phyloP scores from a whole-genome alignment of 2,329 filamentous ascomycete genomes.

The Pseudogymnoascus sp. region DNA sequence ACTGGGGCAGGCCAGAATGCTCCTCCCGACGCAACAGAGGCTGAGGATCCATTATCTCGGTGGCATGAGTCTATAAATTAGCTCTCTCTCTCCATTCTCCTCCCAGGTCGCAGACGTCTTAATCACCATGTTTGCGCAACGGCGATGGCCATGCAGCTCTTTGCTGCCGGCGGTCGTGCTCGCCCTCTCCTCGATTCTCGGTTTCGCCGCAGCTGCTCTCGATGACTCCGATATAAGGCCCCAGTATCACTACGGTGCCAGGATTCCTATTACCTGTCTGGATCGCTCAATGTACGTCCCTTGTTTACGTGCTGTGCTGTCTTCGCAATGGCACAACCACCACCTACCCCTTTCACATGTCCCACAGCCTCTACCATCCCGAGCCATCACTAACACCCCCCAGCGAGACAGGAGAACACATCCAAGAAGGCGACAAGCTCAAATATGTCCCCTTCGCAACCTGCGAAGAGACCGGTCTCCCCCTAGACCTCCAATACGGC shows the following conservation, averaged over 20 bases:
- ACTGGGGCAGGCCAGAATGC: background rate
- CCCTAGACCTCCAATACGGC: slow-evolving; percentile 83
- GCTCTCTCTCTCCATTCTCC: background rate
- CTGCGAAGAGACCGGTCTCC: slow-evolving; percentile 79
- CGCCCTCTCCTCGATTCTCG: background rate
- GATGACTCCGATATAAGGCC: slow-evolving; percentile 28
- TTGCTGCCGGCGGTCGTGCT: slow-evolving; percentile 11
- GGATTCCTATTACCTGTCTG: slow-evolving; percentile 65
- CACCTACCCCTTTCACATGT: background rate
- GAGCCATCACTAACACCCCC: background rate
- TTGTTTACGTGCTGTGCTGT: background rate
- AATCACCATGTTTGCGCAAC: background rate
- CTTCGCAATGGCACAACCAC: background rate
- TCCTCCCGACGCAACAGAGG: background rate
- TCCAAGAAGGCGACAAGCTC: slow-evolving; percentile 75
- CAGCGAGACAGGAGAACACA: slow-evolving; percentile 84
- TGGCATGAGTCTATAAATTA: background rate
- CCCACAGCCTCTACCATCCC: background rate
- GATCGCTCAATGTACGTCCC: slow-evolving; percentile 62
- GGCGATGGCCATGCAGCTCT: background rate
- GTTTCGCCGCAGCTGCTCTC: background rate
- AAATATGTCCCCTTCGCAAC: slow-evolving; percentile 86
- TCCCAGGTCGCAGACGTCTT: background rate
- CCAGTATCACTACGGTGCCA: slow-evolving; percentile 59
- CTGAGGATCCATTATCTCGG: background rate